phyloP scores from a whole-genome alignment of 495 filamentous ascomycete genomes.

The Bombardia bombarda region DNA sequence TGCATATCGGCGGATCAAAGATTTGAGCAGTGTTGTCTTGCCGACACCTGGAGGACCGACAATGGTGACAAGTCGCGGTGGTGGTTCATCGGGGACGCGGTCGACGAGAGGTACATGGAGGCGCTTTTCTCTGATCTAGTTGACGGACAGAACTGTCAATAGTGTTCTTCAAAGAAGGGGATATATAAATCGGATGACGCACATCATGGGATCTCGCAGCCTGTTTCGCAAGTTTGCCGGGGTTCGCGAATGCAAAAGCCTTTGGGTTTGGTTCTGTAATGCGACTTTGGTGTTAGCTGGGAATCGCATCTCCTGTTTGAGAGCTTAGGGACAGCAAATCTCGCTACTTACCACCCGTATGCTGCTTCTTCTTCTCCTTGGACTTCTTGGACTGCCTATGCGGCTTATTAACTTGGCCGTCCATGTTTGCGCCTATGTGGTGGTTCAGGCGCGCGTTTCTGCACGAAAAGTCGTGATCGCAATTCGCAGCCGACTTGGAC shows the following conservation, averaged over 20 bases:
- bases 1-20: conserved; percentile 85
- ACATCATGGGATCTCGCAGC: conserved; percentile 90
- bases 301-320: no score
- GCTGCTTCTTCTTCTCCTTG: conserved; percentile 84
- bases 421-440: conserved; percentile 45
- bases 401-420: conserved; percentile 74
- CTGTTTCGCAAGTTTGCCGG: conserved; percentile 74
- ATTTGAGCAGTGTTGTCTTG: conserved; percentile 64
- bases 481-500: conserved; percentile 1
- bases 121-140: conserved; percentile 89
- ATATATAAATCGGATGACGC: conserved; percentile 24
- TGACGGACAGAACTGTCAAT: no score
- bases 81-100: conserved; percentile 89
- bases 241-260: conserved; percentile 80
- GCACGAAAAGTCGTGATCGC: conserved; percentile 6
- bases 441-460: no score
- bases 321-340: not conserved
- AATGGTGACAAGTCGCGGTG: conserved; percentile 82
- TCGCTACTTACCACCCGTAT: conserved; percentile 18
- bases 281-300: not conserved
- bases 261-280: conserved; percentile 71
- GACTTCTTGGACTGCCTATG: conserved; percentile 77
- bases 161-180: no score
- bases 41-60: conserved; percentile 90
- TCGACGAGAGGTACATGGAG: conserved; percentile 94